Evolutionary conservation across 495 filamentous ascomycete species (phyloP), one percentile per base, ranked within the genome.

Genomic region (Echria macrotheca): DNA sequence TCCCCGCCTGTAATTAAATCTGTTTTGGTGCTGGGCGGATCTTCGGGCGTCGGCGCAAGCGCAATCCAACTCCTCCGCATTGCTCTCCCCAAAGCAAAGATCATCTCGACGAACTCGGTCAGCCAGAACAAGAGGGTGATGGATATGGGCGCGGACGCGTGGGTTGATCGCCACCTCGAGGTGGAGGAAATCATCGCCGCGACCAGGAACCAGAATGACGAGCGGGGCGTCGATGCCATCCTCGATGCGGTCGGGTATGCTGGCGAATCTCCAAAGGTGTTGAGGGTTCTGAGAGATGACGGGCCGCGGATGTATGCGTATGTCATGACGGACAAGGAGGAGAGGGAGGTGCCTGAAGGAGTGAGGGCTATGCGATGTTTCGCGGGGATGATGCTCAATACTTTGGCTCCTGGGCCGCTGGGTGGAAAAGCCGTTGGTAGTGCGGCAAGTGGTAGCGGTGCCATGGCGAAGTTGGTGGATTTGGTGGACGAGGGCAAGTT

Each of bases 21-120:
- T 0, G 50, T 73, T 36, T 68, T 74, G 8, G 54, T 76, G 14
- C 47, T 76, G 0, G 72, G 72, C 42, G 72, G 68, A 15, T 65
- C 63, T 49, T 73, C 72, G 4, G 64, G 55, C 15, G 57, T 72
- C 14, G 72, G 71, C 26, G 55, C 64, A 3, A 56, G 54, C 7
- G 66, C 64, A 6, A 64, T 73, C 38, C 71, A 73, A 45, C 64
- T 73, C 14, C 57, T 74, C 6, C 68, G 71, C 10, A 10, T 57
- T 55, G 21, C 67, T 70, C 14, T 29, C n/a, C 9, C 68, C 64
- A 7, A 31, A 38, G 9, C 57, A 8, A 59, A 48, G 6, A 66
- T 76, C 29, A 55, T 74, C 17, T 48, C 64, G 1, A 73, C 69
- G 21, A 71, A 69, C 52, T 71, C 69, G 0, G 41, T 59, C 0